Percentiles rank a stretch among this genome's conserved stretches.
These are phyloP conservation scores for Aurantiochytrium sp. DNA, from an alignment of 108 stramenopile species.

Conservation along the genomic window DNA sequence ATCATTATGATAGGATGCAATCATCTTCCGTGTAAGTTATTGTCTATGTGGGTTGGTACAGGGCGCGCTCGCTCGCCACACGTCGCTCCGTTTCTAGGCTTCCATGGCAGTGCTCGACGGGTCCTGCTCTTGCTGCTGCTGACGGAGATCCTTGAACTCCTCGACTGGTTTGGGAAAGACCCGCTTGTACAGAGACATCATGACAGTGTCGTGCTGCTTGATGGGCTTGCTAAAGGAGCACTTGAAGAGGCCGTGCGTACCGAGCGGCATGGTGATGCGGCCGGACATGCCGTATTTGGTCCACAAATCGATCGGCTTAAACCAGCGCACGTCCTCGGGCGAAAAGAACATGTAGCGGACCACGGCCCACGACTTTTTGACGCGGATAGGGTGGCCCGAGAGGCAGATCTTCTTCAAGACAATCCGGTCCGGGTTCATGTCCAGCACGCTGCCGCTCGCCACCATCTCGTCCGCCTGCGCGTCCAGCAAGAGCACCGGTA, in stretches of 20 bases:
- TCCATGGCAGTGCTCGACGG: not conserved
- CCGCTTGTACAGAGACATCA: slow-evolving; percentile 91
- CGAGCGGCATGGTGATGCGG: slow-evolving; percentile 87
- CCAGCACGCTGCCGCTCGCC: slow-evolving; percentile 83
- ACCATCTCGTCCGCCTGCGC: slow-evolving; percentile 50
- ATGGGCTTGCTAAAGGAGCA: slow-evolving; percentile 90
- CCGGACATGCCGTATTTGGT: slow-evolving; percentile 95
- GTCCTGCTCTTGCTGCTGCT: not conserved
- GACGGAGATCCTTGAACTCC: slow-evolving; percentile 13
- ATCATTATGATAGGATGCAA: not conserved
- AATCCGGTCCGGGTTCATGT: slow-evolving; percentile 92
- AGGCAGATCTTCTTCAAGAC: slow-evolving; percentile 91
- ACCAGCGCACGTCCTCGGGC: slow-evolving; percentile 95
- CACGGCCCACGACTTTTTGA: slow-evolving; percentile 88
- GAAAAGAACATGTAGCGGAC: slow-evolving; percentile 98
- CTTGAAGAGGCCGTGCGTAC: slow-evolving; percentile 99
- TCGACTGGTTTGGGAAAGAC: slow-evolving; percentile 73
- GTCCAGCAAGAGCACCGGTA: slow-evolving; percentile 63
- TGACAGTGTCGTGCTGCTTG: slow-evolving; percentile 95
- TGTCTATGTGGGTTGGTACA: too few species aligned
- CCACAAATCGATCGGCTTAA: slow-evolving; percentile 87
- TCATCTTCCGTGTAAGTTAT: too few species aligned
- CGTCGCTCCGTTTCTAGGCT: not conserved
- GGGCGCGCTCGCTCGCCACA: too few species aligned
- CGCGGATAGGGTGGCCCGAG: slow-evolving; percentile 92